A percentile compares a stretch with the other conserved stretches of the same genome.
phyloP scores from a whole-genome alignment of 306 rosid genomes.

The Acacia acuminata region DNA sequence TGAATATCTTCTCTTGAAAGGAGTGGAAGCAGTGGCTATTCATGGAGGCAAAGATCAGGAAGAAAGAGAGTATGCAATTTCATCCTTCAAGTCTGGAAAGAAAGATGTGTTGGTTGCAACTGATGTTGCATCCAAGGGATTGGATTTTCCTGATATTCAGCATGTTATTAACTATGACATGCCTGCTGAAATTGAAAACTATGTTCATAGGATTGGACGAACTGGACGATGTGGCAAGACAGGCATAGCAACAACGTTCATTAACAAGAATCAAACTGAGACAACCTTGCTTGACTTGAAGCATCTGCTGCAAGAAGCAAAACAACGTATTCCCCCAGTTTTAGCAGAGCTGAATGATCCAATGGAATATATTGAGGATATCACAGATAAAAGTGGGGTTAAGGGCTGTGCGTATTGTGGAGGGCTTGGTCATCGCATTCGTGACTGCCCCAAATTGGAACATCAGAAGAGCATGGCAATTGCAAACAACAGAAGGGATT shows the following conservation, averaged over 20 bases:
- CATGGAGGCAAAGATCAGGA: slow-evolving; percentile 98
- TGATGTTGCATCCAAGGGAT: slow-evolving; percentile 94
- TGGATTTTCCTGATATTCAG: slow-evolving; percentile 97
- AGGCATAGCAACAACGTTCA: slow-evolving; percentile 90
- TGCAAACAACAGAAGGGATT: slow-evolving; percentile 79
- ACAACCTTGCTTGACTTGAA: slow-evolving; percentile 94
- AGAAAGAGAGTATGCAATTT: slow-evolving; percentile 85
- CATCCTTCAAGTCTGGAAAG: slow-evolving; percentile 76
- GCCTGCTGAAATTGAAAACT: slow-evolving; percentile 97
- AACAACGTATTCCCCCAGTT: slow-evolving; percentile 95
- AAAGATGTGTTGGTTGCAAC: slow-evolving; percentile 98
- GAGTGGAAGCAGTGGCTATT: slow-evolving; percentile 94
- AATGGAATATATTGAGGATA: slow-evolving; percentile 76
- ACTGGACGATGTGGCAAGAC: slow-evolving; percentile 96
- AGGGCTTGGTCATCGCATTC: slow-evolving; percentile 94
- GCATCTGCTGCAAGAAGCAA: slow-evolving; percentile 95
- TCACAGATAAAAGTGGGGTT: slow-evolving; percentile 72
- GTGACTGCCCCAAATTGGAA: slow-evolving; percentile 82
- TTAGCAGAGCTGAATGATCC: slow-evolving; percentile 90
- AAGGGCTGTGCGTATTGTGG: slow-evolving; percentile 98
- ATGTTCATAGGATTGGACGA: slow-evolving; percentile 93
- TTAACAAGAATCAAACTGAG: slow-evolving; percentile 93
- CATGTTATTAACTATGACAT: slow-evolving; percentile 92
- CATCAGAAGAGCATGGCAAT: slow-evolving; percentile 88
- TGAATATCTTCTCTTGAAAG: slow-evolving; percentile 90